Conservation (phyloP, 306 rosid species). For the Elaeagnus macrophylla region DNA sequence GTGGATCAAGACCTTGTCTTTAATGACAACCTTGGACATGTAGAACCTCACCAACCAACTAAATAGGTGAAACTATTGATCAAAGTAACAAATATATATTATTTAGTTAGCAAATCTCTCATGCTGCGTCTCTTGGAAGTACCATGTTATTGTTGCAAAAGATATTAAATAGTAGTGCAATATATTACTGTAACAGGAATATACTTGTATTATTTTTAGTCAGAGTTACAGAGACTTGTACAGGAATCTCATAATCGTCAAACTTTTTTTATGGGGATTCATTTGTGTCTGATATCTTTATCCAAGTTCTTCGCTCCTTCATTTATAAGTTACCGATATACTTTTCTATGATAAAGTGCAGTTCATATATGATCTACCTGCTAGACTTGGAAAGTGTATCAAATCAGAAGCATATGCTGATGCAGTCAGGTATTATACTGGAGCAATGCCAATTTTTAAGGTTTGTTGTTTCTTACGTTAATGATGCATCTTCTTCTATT, state of each 20-base stretch:
- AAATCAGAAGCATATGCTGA: constrained; percentile 83
- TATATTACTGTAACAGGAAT: not conserved
- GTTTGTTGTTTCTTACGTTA: constrained; percentile 25
- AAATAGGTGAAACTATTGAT: not conserved
- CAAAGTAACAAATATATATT: not conserved
- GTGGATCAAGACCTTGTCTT: not conserved
- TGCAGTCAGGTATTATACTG: constrained; percentile 78
- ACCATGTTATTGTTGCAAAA: constrained; percentile 1
- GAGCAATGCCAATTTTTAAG: constrained; percentile 92
- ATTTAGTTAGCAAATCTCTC: not conserved
- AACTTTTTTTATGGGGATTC: not conserved
- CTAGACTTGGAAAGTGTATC: constrained; percentile 81
- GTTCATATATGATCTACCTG: constrained; percentile 94
- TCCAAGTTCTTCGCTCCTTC: constrained; percentile 2
- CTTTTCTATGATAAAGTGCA: constrained; percentile 36
- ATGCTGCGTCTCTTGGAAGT: not conserved
- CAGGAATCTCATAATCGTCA: not conserved
- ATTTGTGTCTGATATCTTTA: not conserved
- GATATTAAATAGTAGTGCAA: not conserved
- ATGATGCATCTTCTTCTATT: constrained; percentile 13
- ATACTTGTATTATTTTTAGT: not conserved
- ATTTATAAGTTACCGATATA: constrained; percentile 15
- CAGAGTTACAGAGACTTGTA: not conserved
- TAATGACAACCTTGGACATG: not conserved
- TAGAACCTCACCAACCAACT: not conserved